Conservation (phyloP, 768 basidiomycete genomes). For the Suillus occidentalis region DNA sequence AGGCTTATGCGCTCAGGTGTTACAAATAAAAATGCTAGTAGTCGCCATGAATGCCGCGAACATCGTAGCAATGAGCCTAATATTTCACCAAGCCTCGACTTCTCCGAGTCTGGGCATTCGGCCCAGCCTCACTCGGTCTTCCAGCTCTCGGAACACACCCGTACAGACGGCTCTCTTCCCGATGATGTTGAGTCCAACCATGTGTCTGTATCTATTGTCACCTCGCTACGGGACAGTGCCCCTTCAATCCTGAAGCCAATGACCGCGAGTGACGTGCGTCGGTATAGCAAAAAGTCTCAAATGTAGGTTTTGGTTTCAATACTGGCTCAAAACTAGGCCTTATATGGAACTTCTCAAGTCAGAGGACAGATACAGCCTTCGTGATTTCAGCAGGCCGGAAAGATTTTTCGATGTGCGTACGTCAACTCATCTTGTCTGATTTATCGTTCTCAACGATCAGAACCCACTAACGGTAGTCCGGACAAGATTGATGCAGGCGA, state of each 20-base stretch:
- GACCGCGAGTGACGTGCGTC: slow-evolving; percentile 3
- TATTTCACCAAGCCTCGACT: neutral
- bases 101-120: neutral
- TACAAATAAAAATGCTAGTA: neutral
- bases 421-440: neutral
- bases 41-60: neutral
- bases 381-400: neutral
- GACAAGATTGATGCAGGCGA: neutral
- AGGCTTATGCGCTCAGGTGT: neutral
- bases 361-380: slow-evolving; percentile 1
- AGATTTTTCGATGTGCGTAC: neutral
- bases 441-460: neutral
- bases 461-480: neutral
- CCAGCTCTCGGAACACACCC: neutral
- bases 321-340: neutral
- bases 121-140: neutral
- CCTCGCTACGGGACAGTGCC: neutral
- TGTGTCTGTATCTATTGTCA: neutral
- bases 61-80: neutral
- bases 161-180: neutral
- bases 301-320: neutral
- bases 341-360: neutral
- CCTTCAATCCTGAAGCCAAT: neutral
- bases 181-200: neutral
- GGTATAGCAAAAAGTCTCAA: slow-evolving; percentile 4